phyloP scores from a whole-genome alignment of 2,329 filamentous ascomycete species.

The Colletotrichum eleusines region DNA sequence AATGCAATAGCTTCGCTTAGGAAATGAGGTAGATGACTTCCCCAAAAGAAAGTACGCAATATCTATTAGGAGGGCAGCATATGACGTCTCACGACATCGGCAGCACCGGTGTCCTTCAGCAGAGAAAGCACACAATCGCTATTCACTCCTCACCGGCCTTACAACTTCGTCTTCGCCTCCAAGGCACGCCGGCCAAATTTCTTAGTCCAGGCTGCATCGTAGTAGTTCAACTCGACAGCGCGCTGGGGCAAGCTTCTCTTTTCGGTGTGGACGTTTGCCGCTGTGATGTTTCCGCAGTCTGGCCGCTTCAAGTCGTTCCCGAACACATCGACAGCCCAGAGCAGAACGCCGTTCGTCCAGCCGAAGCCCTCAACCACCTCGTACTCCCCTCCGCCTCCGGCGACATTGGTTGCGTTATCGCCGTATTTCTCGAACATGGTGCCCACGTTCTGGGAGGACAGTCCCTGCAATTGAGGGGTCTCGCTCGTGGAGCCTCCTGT shows the following conservation, averaged over 20 bases:
- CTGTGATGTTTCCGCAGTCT: constrained; percentile 64
- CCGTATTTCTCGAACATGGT: constrained; percentile 80
- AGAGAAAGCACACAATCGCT: too few species aligned
- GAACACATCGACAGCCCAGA: constrained; percentile 75
- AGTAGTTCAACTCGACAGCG: constrained; percentile 61
- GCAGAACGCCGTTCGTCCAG: constrained; percentile 77
- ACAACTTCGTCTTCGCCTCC: constrained; percentile 18
- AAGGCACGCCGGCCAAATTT: constrained; percentile 54
- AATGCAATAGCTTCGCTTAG: neutral
- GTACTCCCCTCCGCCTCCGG: constrained; percentile 76
- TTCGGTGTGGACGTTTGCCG: constrained; percentile 51
- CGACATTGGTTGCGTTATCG: constrained; percentile 69
- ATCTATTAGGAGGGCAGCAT: neutral
- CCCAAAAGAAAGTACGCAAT: neutral
- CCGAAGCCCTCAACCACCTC: constrained; percentile 78
- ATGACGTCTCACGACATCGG: neutral
- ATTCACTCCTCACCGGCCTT: too few species aligned
- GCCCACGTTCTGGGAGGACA: constrained; percentile 59
- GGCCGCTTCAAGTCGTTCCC: constrained; percentile 66
- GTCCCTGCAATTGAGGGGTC: constrained; percentile 62
- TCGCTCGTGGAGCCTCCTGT: constrained; percentile 71
- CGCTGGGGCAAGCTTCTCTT: constrained; percentile 49
- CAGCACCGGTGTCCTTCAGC: neutral
- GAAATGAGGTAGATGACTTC: too few species aligned
- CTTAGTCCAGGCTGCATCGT: constrained; percentile 62